phyloP scores from a whole-genome alignment of 345 rosid genomes.

The Carallia brachiata region DNA sequence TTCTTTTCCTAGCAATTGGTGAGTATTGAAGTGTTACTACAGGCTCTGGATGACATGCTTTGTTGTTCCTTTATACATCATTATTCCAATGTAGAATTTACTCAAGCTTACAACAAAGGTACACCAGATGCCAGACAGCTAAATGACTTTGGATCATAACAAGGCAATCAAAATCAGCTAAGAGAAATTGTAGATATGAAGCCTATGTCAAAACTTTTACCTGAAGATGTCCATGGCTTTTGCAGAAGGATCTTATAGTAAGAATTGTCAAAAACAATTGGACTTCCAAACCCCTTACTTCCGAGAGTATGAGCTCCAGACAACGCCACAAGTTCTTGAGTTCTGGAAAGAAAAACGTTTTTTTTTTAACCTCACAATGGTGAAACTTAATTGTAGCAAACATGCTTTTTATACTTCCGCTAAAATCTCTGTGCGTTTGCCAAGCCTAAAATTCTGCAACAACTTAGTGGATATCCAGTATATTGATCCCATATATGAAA shows the following conservation, averaged over 20 bases:
- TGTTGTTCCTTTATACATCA: neutral
- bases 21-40: no score
- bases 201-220: slow-evolving; percentile 31
- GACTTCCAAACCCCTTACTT: slow-evolving; percentile 84
- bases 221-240: slow-evolving; percentile 80
- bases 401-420: neutral
- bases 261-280: slow-evolving; percentile 66
- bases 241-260: slow-evolving; percentile 80
- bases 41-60: neutral
- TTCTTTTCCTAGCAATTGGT: no score
- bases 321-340: slow-evolving; percentile 74
- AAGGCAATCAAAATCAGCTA: neutral
- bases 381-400: neutral
- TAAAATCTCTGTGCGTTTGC: neutral
- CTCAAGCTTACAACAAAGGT: neutral
- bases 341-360: slow-evolving; percentile 33
- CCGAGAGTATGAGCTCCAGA: slow-evolving; percentile 95
- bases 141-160: neutral
- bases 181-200: neutral
- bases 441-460: no score
- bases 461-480: no score
- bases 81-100: neutral
- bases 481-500: no score
- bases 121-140: neutral
- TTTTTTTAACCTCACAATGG: no score